Conservation (phyloP, 2,329 filamentous ascomycete species). For the Neofusicoccum ribis region DNA sequence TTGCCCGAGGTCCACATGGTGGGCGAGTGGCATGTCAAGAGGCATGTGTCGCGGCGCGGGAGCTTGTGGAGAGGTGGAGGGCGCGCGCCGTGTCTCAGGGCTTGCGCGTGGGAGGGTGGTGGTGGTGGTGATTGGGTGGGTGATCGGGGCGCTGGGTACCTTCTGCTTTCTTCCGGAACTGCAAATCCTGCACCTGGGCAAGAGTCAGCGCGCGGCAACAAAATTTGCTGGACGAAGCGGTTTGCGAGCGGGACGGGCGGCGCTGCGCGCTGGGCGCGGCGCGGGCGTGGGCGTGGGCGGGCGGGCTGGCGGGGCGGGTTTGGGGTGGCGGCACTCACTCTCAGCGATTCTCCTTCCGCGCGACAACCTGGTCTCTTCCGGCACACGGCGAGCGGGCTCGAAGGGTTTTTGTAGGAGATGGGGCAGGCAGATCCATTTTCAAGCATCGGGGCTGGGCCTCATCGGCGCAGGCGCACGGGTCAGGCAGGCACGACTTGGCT, state of each 20-base stretch:
- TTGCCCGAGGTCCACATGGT: slow-evolving; percentile 24
- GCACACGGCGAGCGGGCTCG: slow-evolving; percentile 10
- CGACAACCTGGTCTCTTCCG: slow-evolving; percentile 16
- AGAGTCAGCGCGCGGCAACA: slow-evolving; percentile 29
- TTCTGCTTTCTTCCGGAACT: slow-evolving; percentile 27
- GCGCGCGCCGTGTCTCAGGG: background rate
- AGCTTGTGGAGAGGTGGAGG: background rate
- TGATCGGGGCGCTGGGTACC: slow-evolving; percentile 24
- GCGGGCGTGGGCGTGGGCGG: background rate
- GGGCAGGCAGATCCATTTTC: slow-evolving; percentile 18
- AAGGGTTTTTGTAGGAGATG: slow-evolving; percentile 19
- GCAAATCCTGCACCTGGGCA: slow-evolving; percentile 37
- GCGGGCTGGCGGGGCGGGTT: slow-evolving; percentile 14
- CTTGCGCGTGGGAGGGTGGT: background rate
- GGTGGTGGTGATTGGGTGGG: slow-evolving; percentile 3
- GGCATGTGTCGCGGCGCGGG: slow-evolving; percentile 13
- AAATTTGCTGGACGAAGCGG: slow-evolving; percentile 22
- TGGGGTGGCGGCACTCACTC: slow-evolving; percentile 9
- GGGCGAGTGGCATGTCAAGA: slow-evolving; percentile 21
- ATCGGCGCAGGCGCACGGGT: background rate
- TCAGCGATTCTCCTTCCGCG: slow-evolving; percentile 17
- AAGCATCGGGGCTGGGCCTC: slow-evolving; percentile 13
- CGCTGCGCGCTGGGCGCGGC: background rate
- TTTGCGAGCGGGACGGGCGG: slow-evolving; percentile 22
- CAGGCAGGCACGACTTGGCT: slow-evolving; percentile 15